These are phyloP conservation scores for Guadua angustifolia DNA, from an alignment of 176 grass and related monocot genomes.

Conservation along the genomic window DNA sequence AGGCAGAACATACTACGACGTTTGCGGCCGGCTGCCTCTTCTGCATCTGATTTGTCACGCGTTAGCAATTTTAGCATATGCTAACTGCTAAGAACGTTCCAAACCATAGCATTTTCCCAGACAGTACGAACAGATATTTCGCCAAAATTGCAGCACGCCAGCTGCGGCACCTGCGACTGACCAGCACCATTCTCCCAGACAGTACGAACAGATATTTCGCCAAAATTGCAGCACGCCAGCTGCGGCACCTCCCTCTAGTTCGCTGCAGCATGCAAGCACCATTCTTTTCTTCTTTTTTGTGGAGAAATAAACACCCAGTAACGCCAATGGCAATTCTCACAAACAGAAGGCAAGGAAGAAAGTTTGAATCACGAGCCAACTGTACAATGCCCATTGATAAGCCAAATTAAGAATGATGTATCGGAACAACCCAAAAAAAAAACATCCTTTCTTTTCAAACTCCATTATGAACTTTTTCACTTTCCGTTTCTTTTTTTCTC, in stretches of 20 bases:
- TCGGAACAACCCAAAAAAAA: conserved; percentile 35
- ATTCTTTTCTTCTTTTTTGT: neutral
- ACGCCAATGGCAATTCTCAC: neutral
- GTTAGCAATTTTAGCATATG: conserved; percentile 3
- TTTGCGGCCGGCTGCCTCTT: conserved; percentile 32
- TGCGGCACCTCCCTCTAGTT: neutral
- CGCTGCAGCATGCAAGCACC: neutral
- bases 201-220: no score
- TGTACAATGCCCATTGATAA: conserved; percentile 45
- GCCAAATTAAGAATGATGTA: conserved; percentile 33
- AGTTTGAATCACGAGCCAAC: conserved; percentile 24
- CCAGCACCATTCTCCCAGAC: no score
- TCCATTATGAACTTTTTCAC: conserved; percentile 50
- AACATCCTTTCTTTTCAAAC: conserved; percentile 46
- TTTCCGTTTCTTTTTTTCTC: conserved; percentile 56
- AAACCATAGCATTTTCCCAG: conserved; percentile 12
- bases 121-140: no score
- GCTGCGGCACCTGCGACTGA: neutral
- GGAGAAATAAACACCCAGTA: neutral
- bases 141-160: neutral
- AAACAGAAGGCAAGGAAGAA: neutral
- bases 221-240: neutral
- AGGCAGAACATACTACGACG: conserved; percentile 8
- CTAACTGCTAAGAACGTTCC: neutral
- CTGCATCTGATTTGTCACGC: conserved; percentile 28